Evolutionary conservation across 305 asterid genomes (phyloP), one percentile per base, ranked within the genome.

Genomic region (Euphrasia arctica): DNA sequence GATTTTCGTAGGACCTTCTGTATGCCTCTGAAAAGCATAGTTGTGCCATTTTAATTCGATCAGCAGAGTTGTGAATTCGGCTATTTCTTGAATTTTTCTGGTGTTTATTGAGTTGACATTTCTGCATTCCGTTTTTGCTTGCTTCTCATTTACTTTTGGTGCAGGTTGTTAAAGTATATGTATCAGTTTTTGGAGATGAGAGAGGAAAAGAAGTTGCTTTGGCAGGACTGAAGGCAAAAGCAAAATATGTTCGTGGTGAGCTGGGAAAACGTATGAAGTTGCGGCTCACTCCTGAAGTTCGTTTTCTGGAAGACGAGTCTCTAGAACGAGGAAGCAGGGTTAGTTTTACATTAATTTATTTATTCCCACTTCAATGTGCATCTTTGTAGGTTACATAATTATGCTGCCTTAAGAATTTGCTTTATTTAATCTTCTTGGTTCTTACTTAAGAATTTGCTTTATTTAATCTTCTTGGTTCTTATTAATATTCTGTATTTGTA

Each of bases 321-420:
- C 60, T 82, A 65, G 99, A 90, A 78, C 83, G 97, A 62, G 99
- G 99, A 82, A 93, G 99, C 95, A 80, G 99, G 90, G 99, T 93
- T 2, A 85, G 96, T 63, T 9, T 65, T 15, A 5, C 68, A 25
- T 9, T 42, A 31, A 10, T 65, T 69, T 65, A 34, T 62, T 11
- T 36, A 28, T 27, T 51, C 60, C 31, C 60, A 39, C 42, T 67
- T 71, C 0, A 14, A 9, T 45, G 51, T 11, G 51, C 15, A 11
- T 45, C n/a, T 18, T 45, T 45, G 14, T 45, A 11, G 51, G 13
- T 45, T 45, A 45, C 15, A 11, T 45, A 9, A 45, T 9, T 45
- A 12, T 45, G 15, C 51, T 45, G 51, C 15, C 51, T 45, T 45
- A 12, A 10, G 13, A 45, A 18, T 18, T 45, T 12, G 12, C 51